phyloP scores from a whole-genome alignment of 108 stramenopile genomes.

The Conticribra guillardii region DNA sequence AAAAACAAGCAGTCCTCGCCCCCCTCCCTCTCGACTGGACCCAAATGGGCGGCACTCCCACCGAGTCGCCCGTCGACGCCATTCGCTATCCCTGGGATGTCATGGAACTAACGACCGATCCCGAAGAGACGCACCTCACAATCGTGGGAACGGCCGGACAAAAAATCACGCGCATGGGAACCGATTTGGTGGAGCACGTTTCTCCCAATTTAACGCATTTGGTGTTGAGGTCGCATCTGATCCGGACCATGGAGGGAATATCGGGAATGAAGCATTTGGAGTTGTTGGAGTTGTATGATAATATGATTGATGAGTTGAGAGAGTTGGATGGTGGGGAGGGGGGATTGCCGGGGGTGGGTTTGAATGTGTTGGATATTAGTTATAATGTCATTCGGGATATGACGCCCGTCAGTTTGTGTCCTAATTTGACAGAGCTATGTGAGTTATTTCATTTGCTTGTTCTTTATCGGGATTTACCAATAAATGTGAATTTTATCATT shows the following conservation, averaged over 20 bases:
- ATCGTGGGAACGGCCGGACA: constrained; percentile 87
- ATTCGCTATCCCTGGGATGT: constrained; percentile 82
- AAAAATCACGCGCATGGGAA: constrained; percentile 83
- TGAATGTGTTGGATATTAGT: constrained; percentile 83
- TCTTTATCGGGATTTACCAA: not conserved
- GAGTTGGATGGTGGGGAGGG: constrained; percentile 50
- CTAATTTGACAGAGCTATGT: constrained; percentile 80
- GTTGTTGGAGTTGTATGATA: constrained; percentile 95
- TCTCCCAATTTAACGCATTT: constrained; percentile 56
- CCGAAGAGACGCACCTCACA: constrained; percentile 49
- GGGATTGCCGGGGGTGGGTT: constrained; percentile 50
- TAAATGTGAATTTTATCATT: not conserved
- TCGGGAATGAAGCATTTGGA: constrained; percentile 62
- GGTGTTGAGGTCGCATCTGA: constrained; percentile 78
- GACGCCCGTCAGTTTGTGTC: constrained; percentile 69
- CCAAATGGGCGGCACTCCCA: constrained; percentile 36
- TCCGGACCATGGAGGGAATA: constrained; percentile 81
- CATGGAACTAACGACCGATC: constrained; percentile 35
- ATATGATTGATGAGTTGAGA: constrained; percentile 74
- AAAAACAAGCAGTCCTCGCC: constrained; percentile 33
- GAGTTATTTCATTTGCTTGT: constrained; percentile 39
- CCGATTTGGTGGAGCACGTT: constrained; percentile 48
- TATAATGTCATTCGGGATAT: constrained; percentile 93
- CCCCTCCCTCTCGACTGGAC: constrained; percentile 76
- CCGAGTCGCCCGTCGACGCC: constrained; percentile 14